A percentile compares a stretch with the other conserved stretches of the same genome.
Conservation (phyloP, 345 rosid genomes). For the Psidium guajava region DNA sequence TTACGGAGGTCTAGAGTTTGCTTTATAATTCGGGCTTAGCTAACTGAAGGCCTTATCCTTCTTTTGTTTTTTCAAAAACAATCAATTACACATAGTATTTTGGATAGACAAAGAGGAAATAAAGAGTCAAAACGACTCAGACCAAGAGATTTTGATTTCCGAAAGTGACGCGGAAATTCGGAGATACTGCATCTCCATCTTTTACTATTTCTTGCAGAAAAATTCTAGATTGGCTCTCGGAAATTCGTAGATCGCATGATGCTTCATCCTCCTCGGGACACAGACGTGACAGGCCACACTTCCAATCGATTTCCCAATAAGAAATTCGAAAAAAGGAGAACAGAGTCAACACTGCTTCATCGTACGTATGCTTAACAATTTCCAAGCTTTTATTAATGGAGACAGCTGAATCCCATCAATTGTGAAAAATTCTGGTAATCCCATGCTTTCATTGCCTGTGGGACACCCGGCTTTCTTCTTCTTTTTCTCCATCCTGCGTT, state of each 20-base stretch:
- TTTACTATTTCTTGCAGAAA: background rate
- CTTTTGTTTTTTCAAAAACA: background rate
- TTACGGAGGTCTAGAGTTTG: too few species aligned
- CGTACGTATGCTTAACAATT: background rate
- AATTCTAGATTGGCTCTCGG: background rate
- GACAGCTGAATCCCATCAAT: background rate
- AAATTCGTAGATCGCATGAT: conserved; percentile 1
- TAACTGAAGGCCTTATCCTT: background rate
- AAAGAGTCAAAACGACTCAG: background rate
- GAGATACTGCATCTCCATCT: background rate
- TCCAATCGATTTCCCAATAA: background rate
- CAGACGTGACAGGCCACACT: background rate
- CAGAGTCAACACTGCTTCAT: background rate
- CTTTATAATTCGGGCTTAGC: background rate
- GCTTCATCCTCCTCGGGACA: background rate
- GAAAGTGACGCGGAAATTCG: conserved; percentile 2
- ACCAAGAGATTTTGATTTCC: background rate
- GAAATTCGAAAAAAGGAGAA: background rate
- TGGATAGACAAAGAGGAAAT: background rate
- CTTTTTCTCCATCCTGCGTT: background rate
- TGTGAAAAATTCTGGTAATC: background rate
- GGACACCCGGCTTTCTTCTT: background rate
- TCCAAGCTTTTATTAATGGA: background rate
- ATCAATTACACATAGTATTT: background rate
- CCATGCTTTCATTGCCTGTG: background rate